Base-by-base conservation (phyloP, 73 alveolate genomes). In the Breviolum minutum region DNA sequence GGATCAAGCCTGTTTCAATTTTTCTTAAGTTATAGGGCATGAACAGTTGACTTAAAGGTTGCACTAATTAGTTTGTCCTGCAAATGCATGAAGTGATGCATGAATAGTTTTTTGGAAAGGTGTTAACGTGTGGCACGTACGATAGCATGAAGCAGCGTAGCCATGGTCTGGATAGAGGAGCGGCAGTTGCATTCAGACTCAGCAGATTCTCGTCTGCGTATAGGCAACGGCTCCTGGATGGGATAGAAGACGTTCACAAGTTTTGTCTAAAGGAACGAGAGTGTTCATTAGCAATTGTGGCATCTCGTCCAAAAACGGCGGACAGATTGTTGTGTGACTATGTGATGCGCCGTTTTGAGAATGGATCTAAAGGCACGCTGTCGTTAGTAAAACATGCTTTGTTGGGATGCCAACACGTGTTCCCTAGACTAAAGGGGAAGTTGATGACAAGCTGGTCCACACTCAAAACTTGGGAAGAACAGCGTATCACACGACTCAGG, bases 321-420 rank as follows among this genome's bases (percentile, higher is more conserved):
- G 94, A 84, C 29, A 27, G 16, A 6, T 16, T 22, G 1, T 62
- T 84, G 7, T 74, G 30, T 16, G 27, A 62, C 8, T 84, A 84
- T 20, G 94, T 84, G 4, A 0, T 84, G 8, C 69, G 79, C 9
- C 79, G 27, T 20, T 10, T 2, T 6, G 24, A 5, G 20, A 0
- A 61, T 6, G 19, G 20, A 4, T 61, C 63, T 6, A 26, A 8
- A 2, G 3, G 29, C 20, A n/a, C n/a, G n/a, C 62, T 61, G 29
- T 62, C 68, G 13, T 13, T 84, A 3, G 94, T 84, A 10, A 84
- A 84, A 24, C 94, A 84, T 84, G 94, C 94, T 5, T 8, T 84
- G 14, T 63, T 84, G 24, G 68, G 94, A 0, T 61, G 63, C 12
- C 94, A 84, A 26, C 94, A 84, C 32, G 19, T 84, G 30, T 7